Base-by-base conservation (phyloP, 495 filamentous ascomycete genomes). In the Lindgomyces ingoldianus region DNA sequence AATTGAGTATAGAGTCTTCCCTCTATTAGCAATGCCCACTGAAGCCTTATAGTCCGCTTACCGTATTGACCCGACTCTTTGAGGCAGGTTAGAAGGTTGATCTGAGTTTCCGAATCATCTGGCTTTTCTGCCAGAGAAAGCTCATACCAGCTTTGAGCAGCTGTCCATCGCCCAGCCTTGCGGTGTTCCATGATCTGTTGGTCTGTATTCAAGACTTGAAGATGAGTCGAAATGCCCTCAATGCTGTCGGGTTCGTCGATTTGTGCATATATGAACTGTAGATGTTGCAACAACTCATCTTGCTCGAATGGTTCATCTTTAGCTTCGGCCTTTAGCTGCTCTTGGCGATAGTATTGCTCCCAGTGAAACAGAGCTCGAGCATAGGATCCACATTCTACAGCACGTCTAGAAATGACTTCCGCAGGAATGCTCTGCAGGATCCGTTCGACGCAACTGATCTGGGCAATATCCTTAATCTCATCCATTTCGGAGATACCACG, bases 241-340 rank as follows among this genome's bases (percentile, higher is more conserved):
- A 99, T 88, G 0, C 95, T 93, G 74, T 99, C 94, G 0, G 94
- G 94, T 70, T 99, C 94, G 66, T 99, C 95, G 53, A 99, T 97
- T 65, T 95, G 87, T 0, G 90, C 92, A 74, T 98, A 99, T 42
- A 97, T 96, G 19, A 92, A 85, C 68, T 97, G 94, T 3, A 98
- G 76, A 27, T 86, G 81, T 67, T 91, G 84, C 67, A 93, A 84
- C 1, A 93, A 79, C 21, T 79, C 77, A 19, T 81, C 69, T 16
- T 67, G 46, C 39, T 36, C 50, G 45, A 60, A 65, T 9, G 22
- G 36, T 57, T 41, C 26, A 62, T 67, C 71, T 27, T 63, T 59
- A 2, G 76, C 75, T 39, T 79, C 74, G 25, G 74, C 62, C 42
- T 73, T 74, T 25, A 72, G 70, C 54, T 78, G 81, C 53, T 79